A percentile compares a stretch with the other conserved stretches of the same genome.
Conservation (phyloP, 805 yeast species). For the Yamadazyma phyllophila region DNA sequence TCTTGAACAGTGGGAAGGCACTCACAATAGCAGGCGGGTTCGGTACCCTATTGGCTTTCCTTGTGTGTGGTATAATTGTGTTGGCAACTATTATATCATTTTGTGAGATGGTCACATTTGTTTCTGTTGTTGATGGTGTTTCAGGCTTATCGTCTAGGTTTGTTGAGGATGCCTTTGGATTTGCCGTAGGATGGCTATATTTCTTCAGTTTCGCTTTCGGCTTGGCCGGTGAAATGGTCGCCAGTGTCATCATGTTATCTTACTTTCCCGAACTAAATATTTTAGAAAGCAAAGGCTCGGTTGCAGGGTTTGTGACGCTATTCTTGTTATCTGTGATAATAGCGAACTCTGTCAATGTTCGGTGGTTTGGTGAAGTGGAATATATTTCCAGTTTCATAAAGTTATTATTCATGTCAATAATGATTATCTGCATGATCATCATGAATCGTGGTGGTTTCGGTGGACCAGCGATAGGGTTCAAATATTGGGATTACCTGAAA, state of each 20-base stretch:
- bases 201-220: conserved; percentile 72
- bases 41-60: conserved; percentile 68
- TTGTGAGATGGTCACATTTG: conserved; percentile 78
- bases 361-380: conserved; percentile 73
- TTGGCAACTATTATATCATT: conserved; percentile 68
- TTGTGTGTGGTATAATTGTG: conserved; percentile 63
- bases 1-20: conserved; percentile 70
- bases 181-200: conserved; percentile 70
- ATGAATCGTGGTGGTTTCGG: conserved; percentile 59
- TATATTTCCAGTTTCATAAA: conserved; percentile 60
- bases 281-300: conserved; percentile 43
- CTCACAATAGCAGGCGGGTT: conserved; percentile 73
- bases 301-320: conserved; percentile 64
- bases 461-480: conserved; percentile 54
- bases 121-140: conserved; percentile 77
- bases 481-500: conserved; percentile 60
- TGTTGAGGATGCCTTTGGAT: conserved; percentile 76
- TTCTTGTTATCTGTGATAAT: conserved; percentile 45
- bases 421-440: conserved; percentile 63
- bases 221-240: conserved; percentile 77
- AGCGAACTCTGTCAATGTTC: conserved; percentile 64
- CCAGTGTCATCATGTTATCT: conserved; percentile 72
- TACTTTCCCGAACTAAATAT: conserved; percentile 59
- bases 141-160: conserved; percentile 72
- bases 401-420: conserved; percentile 47